A percentile compares a stretch with the other conserved stretches of the same genome.
phyloP scores from a whole-genome alignment of 2,329 filamentous ascomycete genomes.

The Metarhizium humberi region DNA sequence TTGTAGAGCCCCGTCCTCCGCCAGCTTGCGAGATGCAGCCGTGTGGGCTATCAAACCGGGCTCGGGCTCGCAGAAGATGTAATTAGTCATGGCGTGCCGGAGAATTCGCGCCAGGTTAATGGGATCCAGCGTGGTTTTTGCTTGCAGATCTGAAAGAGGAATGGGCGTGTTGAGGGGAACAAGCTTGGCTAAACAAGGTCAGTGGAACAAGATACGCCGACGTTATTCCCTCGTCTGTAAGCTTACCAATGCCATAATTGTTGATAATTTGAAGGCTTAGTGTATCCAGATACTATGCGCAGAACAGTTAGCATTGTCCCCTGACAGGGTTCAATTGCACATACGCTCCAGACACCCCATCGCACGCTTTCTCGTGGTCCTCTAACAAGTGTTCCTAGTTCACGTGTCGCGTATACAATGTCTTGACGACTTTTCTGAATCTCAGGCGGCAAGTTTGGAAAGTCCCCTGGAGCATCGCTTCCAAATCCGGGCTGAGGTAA shows the following conservation, averaged over 20 bases:
- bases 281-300: constrained; percentile 35
- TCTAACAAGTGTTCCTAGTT: constrained; percentile 36
- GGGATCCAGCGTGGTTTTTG: constrained; percentile 35
- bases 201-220: background rate
- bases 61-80: constrained; percentile 42
- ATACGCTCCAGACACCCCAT: constrained; percentile 43
- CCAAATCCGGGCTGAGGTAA: constrained; percentile 35
- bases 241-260: constrained; percentile 37
- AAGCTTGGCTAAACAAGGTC: constrained; percentile 30
- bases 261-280: constrained; percentile 42
- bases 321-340: constrained; percentile 12
- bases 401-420: constrained; percentile 38
- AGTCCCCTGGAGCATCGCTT: constrained; percentile 32
- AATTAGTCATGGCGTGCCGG: constrained; percentile 48
- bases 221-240: background rate
- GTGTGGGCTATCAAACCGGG: constrained; percentile 46
- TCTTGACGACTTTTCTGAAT: constrained; percentile 35
- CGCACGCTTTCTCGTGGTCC: constrained; percentile 41
- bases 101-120: constrained; percentile 41
- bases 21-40: constrained; percentile 40
- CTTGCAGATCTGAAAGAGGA: constrained; percentile 33
- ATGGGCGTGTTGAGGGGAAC: constrained; percentile 38
- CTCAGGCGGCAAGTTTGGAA: constrained; percentile 36
- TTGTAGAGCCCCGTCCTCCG: constrained; percentile 35
- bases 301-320: background rate